Base-by-base conservation (phyloP, 2,329 filamentous ascomycete genomes). In the Dryadomyces sulphureus region DNA sequence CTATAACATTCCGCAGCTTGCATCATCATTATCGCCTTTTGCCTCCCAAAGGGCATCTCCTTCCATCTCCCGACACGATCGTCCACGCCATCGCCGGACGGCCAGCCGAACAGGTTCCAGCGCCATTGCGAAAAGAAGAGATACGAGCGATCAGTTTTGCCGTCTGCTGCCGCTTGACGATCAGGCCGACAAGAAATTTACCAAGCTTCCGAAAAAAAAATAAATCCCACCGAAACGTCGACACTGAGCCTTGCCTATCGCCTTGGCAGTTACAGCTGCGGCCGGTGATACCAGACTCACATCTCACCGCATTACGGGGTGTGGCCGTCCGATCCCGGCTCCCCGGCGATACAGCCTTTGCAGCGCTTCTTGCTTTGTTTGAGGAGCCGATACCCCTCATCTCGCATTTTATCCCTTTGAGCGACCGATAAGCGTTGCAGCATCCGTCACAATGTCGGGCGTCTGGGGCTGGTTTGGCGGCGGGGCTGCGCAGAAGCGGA, bases 391-490 rank as follows among this genome's bases (percentile, higher is more conserved):
- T 42, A 42, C 40, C 40, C 40, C 40, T 42, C 40, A n/a, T n/a
- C 17, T 27, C 11, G 8, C 25, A 8, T 22, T 42, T 17, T 19
- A 25, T 27, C 40, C 30, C 39, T 16, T 9, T 12, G 24, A 44
- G 9, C 16, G 43, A 27, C 39, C 48, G 49, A 27, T 22, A 38
- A 47, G 40, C 20, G 16, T 36, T 21, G 4, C 5, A 43, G 20
- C 30, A 43, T 35, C 11, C 35, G 17, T 20, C 25, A 43, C 38
- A 51, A 81, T 80, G 77, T 80, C 70, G 52, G 70, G 70, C 52
- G 76, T 84, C 67, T 85, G 84, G 83, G 79, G 83, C 68, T 95
- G 89, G 87, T 94, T 95, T 63, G 88, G 90, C 65, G 87, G 87
- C 59, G 77, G 76, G 54, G 76, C 77, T 57, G 80, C 81, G 56